phyloP scores from a whole-genome alignment of 805 yeast genomes.

The Starmerella vaccinii region DNA sequence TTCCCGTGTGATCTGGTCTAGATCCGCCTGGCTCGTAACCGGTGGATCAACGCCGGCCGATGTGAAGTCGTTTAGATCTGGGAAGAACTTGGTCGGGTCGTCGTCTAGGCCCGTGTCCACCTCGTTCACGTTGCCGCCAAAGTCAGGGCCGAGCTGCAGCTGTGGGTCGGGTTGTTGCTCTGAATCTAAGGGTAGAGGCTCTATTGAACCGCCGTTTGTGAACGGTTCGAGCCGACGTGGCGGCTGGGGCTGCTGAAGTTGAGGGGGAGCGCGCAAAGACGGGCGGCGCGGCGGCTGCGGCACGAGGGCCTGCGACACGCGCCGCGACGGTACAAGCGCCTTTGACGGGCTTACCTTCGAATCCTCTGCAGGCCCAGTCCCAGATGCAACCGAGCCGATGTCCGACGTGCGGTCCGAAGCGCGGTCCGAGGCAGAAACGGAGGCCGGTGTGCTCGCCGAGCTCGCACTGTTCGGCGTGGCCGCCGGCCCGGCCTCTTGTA shows the following conservation, averaged over 20 bases:
- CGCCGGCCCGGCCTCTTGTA: slow-evolving; percentile 15
- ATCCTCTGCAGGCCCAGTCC: no score
- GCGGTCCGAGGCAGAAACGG: background rate
- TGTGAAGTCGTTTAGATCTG: slow-evolving; percentile 15
- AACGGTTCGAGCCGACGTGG: background rate
- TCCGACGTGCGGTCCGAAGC: no score
- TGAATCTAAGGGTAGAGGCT: background rate
- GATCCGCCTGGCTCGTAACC: slow-evolving; percentile 12
- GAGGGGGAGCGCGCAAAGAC: background rate
- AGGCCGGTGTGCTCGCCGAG: background rate
- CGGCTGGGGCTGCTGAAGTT: no score
- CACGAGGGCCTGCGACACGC: slow-evolving; percentile 8
- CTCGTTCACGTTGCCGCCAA: slow-evolving; percentile 3
- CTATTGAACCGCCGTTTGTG: background rate
- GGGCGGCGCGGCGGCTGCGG: slow-evolving; percentile 4
- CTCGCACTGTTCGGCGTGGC: slow-evolving; percentile 9
- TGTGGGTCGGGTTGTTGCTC: no score
- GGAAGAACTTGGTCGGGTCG: slow-evolving; percentile 21
- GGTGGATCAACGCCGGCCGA: slow-evolving; percentile 10
- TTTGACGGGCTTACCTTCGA: no score
- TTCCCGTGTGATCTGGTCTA: slow-evolving; percentile 19
- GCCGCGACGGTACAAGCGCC: slow-evolving; percentile 9
- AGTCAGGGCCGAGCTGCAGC: no score
- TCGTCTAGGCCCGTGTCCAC: slow-evolving; percentile 6
- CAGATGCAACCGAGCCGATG: no score